Evolutionary conservation across 2,329 filamentous ascomycete species (phyloP).

Genomic region (Curvularia eragrostidis): DNA sequence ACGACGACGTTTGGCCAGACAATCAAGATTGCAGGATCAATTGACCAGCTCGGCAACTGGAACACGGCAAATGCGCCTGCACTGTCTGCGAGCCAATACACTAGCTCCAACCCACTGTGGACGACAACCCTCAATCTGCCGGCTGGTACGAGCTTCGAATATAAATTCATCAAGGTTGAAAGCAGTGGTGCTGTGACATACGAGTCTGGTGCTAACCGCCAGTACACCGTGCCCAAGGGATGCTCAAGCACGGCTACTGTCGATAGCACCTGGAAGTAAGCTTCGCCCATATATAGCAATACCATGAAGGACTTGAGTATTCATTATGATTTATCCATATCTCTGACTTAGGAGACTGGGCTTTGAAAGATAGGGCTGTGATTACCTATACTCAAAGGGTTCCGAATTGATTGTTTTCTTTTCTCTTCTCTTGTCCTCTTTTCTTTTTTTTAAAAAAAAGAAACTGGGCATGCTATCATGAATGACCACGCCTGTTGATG

Average conservation of each 20-base stretch:
- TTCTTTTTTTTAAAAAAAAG: too few relatives aligned
- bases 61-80: conserved; percentile 49
- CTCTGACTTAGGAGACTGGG: background rate
- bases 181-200: conserved; percentile 56
- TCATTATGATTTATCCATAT: background rate
- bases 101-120: conserved; percentile 55
- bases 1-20: conserved; percentile 59
- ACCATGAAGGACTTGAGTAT: background rate
- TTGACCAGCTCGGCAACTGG: conserved; percentile 55
- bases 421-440: too few relatives aligned
- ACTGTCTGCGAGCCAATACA: conserved; percentile 54
- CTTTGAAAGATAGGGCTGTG: background rate
- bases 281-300: background rate
- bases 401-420: background rate
- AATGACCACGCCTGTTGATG: background rate
- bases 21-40: conserved; percentile 55
- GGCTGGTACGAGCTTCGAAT: conserved; percentile 54
- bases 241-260: conserved; percentile 30
- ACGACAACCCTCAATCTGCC: conserved; percentile 50
- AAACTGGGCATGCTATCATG: background rate
- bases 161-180: conserved; percentile 57
- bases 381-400: background rate
- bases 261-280: conserved; percentile 34
- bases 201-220: conserved; percentile 54
- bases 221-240: conserved; percentile 43